phyloP scores from a whole-genome alignment of 2,329 filamentous ascomycete genomes.

The Waltergamsia citrina region DNA sequence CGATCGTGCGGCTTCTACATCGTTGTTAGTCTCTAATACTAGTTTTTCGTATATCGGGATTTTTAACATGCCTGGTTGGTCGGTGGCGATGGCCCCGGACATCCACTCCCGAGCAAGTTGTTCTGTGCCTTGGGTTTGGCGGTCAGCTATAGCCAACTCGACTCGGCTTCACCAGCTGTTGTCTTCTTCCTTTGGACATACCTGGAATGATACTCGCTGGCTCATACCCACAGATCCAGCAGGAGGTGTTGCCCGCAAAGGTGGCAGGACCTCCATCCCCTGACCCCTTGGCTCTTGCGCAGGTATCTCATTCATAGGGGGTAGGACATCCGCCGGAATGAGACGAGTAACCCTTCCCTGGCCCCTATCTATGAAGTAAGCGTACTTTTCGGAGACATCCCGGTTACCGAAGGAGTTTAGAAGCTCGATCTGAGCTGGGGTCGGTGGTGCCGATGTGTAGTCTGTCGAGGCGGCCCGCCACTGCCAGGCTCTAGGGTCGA shows the following conservation, averaged over 20 bases:
- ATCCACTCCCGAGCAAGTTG: neutral
- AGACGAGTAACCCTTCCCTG: slow-evolving; percentile 45
- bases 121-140: neutral
- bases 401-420: neutral
- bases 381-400: slow-evolving; percentile 15
- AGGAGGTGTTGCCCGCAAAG: slow-evolving; percentile 24
- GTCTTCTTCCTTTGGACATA: slow-evolving; percentile 16
- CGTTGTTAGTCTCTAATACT: neutral
- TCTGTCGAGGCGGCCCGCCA: neutral
- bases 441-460: neutral
- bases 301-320: slow-evolving; percentile 31
- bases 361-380: slow-evolving; percentile 43
- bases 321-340: slow-evolving; percentile 45
- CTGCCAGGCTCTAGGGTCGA: neutral
- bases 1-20: neutral
- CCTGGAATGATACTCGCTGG: slow-evolving; percentile 25
- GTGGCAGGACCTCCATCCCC: slow-evolving; percentile 38
- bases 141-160: neutral
- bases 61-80: no score
- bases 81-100: neutral
- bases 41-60: no score
- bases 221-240: slow-evolving; percentile 27
- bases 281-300: slow-evolving; percentile 22
- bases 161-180: no score
- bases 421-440: neutral